Evolutionary conservation across 2,329 filamentous ascomycete species (phyloP), one percentile per base, ranked within the genome.

Genomic region (Venturia pyrina): DNA sequence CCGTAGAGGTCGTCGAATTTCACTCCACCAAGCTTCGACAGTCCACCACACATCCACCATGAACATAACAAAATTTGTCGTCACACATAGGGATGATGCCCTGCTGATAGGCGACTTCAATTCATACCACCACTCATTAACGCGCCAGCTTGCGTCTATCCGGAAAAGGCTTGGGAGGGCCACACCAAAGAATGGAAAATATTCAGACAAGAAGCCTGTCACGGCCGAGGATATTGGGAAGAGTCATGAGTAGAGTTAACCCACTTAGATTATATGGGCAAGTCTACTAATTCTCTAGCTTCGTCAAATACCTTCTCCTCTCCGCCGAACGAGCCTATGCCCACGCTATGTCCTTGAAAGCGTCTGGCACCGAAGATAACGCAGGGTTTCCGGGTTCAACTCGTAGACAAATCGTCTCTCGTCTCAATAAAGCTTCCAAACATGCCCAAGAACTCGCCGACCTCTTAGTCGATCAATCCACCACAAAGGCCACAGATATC

Each of bases 321-420:
- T 90, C 87, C 48, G 87, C 93, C 68, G 95, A 99, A 79, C 86
- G 95, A 69, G 91, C 93, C 63, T 98, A 92, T 91, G 93, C 95
- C 46, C 89, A 96, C 76, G 93, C 93, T 66, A 96, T 98, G 92
- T 87, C 89, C 74, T 91, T 97, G 83, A 97, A 96, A 78, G 85
- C 91, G 4, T 81, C 86, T 24, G 91, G 96, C 74, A 85, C 90
- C 48, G 84, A 89, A 71, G 91, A 95, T 71, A 88, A 87, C 62
- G 43, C 44, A 32, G 34, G 34, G 2, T 24, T 96, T 69, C 85
- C 87, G 37, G 89, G 92, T 67, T 86, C 89, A 64, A 89, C 90
- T 21, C 87, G 92, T 73, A 89, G 89, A 64, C 93, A 99, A 76
- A 95, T 98, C 48, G 86, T 96, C 66, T 96, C 93, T 17, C 87